These are phyloP conservation scores for Tricholoma furcatifolium DNA, from an alignment of 768 basidiomycete species.

Conservation along the genomic window DNA sequence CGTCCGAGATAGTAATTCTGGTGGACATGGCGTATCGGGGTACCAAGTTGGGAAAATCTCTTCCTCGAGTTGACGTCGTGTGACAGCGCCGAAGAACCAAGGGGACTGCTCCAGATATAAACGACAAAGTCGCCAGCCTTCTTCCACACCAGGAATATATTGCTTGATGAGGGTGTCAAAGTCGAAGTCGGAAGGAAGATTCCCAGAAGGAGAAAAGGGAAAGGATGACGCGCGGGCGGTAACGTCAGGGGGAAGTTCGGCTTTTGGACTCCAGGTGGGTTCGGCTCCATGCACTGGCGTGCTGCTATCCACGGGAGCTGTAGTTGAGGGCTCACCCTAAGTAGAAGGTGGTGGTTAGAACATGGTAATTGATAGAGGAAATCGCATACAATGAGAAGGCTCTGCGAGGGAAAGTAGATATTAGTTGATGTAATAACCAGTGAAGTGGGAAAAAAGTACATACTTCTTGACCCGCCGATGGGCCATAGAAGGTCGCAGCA, in stretches of 20 bases:
- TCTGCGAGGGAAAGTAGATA: constrained; percentile 31
- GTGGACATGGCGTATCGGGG: constrained; percentile 40
- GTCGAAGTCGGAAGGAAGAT: constrained; percentile 29
- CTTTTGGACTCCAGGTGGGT: not conserved
- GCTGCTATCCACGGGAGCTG: not conserved
- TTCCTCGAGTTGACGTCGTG: constrained; percentile 58
- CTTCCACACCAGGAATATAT: constrained; percentile 59
- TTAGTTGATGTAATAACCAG: not conserved
- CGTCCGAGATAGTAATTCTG: not conserved
- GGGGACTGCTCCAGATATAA: constrained; percentile 76
- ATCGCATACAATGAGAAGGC: constrained; percentile 51
- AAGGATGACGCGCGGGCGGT: constrained; percentile 36
- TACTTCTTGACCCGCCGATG: constrained; percentile 74
- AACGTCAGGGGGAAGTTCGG: constrained; percentile 22
- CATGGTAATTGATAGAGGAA: not conserved
- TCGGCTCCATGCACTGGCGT: not conserved
- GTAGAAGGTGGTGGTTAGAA: not conserved
- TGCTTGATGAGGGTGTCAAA: constrained; percentile 43
- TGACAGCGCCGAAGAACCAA: constrained; percentile 79
- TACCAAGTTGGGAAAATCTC: constrained; percentile 70
- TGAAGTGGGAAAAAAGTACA: constrained; percentile 18
- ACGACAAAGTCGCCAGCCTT: constrained; percentile 57
- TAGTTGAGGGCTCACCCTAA: constrained; percentile 34
- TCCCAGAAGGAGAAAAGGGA: constrained; percentile 32
- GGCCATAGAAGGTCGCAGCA: constrained; percentile 67